Base-by-base conservation (phyloP, 1,284 basidiomycete species). In the Puccinia sorghi region DNA sequence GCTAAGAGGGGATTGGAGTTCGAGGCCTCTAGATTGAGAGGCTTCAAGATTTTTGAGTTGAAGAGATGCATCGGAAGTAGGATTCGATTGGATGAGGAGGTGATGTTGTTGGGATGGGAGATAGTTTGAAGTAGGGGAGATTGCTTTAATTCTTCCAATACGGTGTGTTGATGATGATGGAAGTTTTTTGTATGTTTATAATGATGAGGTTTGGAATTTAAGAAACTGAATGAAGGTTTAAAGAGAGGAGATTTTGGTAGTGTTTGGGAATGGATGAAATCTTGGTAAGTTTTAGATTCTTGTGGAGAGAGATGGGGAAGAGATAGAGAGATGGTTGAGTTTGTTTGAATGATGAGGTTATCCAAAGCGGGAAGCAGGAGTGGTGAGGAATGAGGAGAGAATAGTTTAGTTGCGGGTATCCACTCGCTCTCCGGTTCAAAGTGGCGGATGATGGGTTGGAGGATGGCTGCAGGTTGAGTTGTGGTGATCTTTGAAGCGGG, bases 291-390 rank as follows among this genome's bases (percentile, higher is more conserved):
- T 27, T 67, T 41, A 3, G 27, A 9, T 37, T 71, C 69, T 56
- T 71, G 50, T 37, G 20, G 46, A 57, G 37, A 57, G 32, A 71
- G 48, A 1, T 8, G 27, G n/a, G 25, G 8, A 1, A 54, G 32
- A 70, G 43, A 48, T 20, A 70, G 54, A 17, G 48, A 20, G 27
- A 39, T 54, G 22, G 13, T 5, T 6, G 69, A 25, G 50, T 41
- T 56, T 37, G 12, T 5, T n/a, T 56, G n/a, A 20, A 71, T 71
- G 25, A 71, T 71, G 25, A 71, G 52, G 7, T 25, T 32, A 4
- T 71, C 69, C 11, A 71, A 20, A 39, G 69, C 69, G 2, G 69
- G 69, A 17, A 71, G 69, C 22, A 71, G 2, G 27, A 71, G 69
- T 1, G 69, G 69, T n/a, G 69, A 52, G 39, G 69, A 52, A 0